Evolutionary conservation across 2,329 filamentous ascomycete species (phyloP).

Genomic region (Cladophialophora chaetospira): DNA sequence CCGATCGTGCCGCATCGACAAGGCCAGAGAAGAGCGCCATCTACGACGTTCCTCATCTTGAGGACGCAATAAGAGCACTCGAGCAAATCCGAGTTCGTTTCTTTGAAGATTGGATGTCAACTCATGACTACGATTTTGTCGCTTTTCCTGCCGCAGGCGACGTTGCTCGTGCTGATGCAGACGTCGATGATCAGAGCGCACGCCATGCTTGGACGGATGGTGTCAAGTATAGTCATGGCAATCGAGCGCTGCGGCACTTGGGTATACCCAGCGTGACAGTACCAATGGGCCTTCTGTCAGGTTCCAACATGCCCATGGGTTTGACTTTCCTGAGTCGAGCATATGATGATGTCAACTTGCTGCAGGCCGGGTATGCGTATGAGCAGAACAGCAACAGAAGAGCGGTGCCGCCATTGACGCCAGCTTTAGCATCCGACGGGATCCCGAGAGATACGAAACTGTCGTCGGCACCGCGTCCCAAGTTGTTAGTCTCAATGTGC

Average conservation of each 20-base stretch:
- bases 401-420: constrained; percentile 15
- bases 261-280: constrained; percentile 36
- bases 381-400: constrained; percentile 26
- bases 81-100: constrained; percentile 20
- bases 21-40: constrained; percentile 9
- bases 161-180: constrained; percentile 51
- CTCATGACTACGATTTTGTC: constrained; percentile 44
- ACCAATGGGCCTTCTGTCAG: constrained; percentile 35
- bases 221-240: constrained; percentile 55
- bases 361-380: constrained; percentile 34
- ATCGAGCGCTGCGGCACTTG: constrained; percentile 37
- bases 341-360: constrained; percentile 34
- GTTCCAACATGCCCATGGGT: constrained; percentile 34
- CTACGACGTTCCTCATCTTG: constrained; percentile 15
- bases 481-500: background rate
- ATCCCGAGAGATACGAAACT: background rate
- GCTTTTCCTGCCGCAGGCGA: constrained; percentile 55
- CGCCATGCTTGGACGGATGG: constrained; percentile 49
- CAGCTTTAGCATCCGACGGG: constrained; percentile 8
- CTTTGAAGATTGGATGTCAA: constrained; percentile 51
- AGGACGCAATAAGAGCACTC: constrained; percentile 13
- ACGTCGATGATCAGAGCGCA: constrained; percentile 37
- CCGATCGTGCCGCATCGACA: background rate
- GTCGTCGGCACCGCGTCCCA: background rate
- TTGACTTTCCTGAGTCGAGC: constrained; percentile 35